These are phyloP conservation scores for Colletotrichum brevisporum DNA, from an alignment of 2,329 filamentous ascomycete species.

Conservation along the genomic window DNA sequence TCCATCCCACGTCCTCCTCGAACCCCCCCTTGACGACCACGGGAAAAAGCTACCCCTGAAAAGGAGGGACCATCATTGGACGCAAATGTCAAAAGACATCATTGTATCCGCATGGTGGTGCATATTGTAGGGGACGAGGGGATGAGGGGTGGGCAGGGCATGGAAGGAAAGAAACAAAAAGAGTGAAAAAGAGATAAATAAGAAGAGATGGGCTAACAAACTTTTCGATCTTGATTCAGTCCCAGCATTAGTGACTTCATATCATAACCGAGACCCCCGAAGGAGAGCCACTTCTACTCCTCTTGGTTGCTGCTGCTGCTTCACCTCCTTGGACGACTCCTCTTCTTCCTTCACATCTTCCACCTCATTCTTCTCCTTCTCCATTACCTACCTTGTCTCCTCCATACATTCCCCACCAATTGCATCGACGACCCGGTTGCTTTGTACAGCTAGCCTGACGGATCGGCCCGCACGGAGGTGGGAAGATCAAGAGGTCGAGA, in stretches of 20 bases:
- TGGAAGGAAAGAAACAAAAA: constrained; percentile 10
- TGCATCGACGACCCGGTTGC: constrained; percentile 21
- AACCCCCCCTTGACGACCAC: constrained; percentile 18
- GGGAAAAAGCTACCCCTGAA: constrained; percentile 26
- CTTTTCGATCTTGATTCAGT: constrained; percentile 29
- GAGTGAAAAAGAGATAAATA: constrained; percentile 36
- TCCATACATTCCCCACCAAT: constrained; percentile 35
- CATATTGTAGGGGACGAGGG: constrained; percentile 34
- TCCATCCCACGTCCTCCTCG: constrained; percentile 26
- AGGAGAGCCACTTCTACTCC: constrained; percentile 37
- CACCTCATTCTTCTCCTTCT: constrained; percentile 15
- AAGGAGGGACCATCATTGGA: constrained; percentile 34
- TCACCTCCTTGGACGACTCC: background rate
- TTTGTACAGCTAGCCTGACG: constrained; percentile 33
- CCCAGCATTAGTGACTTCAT: constrained; percentile 36
- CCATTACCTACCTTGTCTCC: constrained; percentile 17
- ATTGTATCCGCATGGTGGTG: constrained; percentile 35
- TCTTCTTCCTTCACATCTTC: constrained; percentile 18
- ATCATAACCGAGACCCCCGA: constrained; percentile 33
- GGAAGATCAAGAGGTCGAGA: background rate
- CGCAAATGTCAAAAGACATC: constrained; percentile 29
- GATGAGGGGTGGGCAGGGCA: constrained; percentile 4
- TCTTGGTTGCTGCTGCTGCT: constrained; percentile 18
- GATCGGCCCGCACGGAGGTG: constrained; percentile 24
- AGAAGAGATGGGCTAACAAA: constrained; percentile 41